phyloP scores from a whole-genome alignment of 148 eudicot species.

The Amaranthus hypochondriacus region DNA sequence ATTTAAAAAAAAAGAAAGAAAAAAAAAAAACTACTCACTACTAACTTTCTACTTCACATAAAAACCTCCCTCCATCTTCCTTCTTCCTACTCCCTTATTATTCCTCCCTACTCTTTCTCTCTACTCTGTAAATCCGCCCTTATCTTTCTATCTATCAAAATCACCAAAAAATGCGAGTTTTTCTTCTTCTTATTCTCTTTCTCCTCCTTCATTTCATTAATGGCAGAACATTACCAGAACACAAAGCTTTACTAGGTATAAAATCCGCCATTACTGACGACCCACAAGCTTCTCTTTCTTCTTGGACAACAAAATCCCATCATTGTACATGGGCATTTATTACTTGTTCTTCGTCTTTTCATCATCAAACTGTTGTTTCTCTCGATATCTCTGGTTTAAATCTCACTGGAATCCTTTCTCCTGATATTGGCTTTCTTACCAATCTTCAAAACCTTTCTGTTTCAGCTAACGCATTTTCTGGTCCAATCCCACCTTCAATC shows the following conservation, averaged over 20 bases:
- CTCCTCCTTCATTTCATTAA: conserved; percentile 19
- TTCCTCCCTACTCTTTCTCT: too few relatives aligned
- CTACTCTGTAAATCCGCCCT: too few relatives aligned
- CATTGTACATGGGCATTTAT: conserved; percentile 67
- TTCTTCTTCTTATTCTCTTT: conserved; percentile 3
- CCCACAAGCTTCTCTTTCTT: conserved; percentile 45
- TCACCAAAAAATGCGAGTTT: too few relatives aligned
- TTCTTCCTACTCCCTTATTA: too few relatives aligned
- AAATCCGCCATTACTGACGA: conserved; percentile 53
- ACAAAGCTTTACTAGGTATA: conserved; percentile 47
- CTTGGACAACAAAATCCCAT: conserved; percentile 49
- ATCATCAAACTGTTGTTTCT: conserved; percentile 34
- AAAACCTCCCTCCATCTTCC: too few relatives aligned
- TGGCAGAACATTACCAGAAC: conserved; percentile 34
- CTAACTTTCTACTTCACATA: too few relatives aligned
- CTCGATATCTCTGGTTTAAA: conserved; percentile 50
- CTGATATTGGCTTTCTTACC: conserved; percentile 37
- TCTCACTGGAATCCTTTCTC: conserved; percentile 65
- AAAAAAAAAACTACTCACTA: too few relatives aligned
- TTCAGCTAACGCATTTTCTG: conserved; percentile 46
- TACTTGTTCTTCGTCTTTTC: conserved; percentile 35
- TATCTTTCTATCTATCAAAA: too few relatives aligned
- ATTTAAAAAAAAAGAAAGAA: too few relatives aligned
- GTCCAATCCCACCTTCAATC: conserved; percentile 45
- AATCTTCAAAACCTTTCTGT: conserved; percentile 43